Evolutionary conservation across 2,329 filamentous ascomycete genomes (phyloP), one percentile per base, ranked within the genome.

Genomic region (Fusarium fujikuroi): DNA sequence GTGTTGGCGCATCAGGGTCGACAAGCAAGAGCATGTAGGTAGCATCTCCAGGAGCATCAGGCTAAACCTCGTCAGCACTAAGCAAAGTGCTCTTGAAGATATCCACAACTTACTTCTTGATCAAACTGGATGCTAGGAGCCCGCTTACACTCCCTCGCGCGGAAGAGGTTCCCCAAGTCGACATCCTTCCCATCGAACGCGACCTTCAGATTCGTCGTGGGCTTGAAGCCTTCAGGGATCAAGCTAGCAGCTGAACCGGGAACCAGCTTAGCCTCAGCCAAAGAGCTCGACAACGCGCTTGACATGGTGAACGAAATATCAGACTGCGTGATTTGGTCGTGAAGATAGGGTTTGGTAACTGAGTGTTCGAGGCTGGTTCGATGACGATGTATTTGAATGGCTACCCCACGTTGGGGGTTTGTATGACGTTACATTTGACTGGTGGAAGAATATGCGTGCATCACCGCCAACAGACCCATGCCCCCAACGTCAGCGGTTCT

Each of bases 1-100:
- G 87, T 0, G 86, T 88, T 0, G 87, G 87, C 25, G 87, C 87
- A 66, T 89, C 87, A 0, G 87, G 87, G 62, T 89, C 87, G 28
- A 88, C 81, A 44, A 89, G 80, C 70, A 89, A 79, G 57, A 88
- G 79, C 40, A 84, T 82, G 77, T 87, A 89, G 3, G 80, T 81
- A 1, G 79, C 73, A 34, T 76, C 77, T 14, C 75, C 67, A 1
- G 76, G 66, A 5, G 76, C 75, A n/a, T 75, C 78, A 9, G 66
- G 36, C 76, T 81, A 30, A 6, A 50, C 9, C 28, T 3, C 6
- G 16, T 36, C 10, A 65, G 50, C 42, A 30, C 54, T 16, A n/a
- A n/a, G n/a, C 47, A 23, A 34, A 32, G 14, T 16, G 19, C 28
- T 15, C 2, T 14, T 6, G 3, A 2, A 25, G 1, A 5, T 28